phyloP scores from a whole-genome alignment of 2,329 filamentous ascomycete species.

The Claviceps sp. region DNA sequence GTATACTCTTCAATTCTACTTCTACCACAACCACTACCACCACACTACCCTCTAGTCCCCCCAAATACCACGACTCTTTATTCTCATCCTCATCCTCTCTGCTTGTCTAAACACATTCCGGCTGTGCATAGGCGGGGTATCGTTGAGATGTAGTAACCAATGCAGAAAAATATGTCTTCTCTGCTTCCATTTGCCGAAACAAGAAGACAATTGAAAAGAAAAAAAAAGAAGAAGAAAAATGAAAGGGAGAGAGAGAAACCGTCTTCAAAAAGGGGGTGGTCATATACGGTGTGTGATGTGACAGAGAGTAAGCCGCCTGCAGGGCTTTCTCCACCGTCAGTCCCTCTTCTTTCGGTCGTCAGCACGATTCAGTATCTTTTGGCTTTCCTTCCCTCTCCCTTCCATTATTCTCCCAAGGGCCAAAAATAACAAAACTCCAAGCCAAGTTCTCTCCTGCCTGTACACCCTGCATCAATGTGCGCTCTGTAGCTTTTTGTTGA shows the following conservation, averaged over 20 bases:
- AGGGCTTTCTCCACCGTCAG: too few species aligned
- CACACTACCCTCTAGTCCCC: too few species aligned
- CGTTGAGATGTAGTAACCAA: constrained; percentile 23
- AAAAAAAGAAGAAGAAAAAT: constrained; percentile 7
- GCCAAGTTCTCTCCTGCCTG: not conserved
- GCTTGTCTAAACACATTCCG: constrained; percentile 8
- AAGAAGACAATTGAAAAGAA: constrained; percentile 10
- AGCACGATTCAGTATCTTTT: too few species aligned
- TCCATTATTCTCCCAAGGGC: not conserved
- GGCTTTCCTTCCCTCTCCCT: not conserved
- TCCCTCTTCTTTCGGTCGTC: too few species aligned
- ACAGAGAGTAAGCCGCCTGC: too few species aligned
- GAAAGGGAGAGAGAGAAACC: too few species aligned
- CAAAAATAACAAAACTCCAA: not conserved
- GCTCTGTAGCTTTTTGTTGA: constrained; percentile 26
- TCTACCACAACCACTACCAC: too few species aligned
- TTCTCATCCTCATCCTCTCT: not conserved
- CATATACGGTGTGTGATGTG: too few species aligned
- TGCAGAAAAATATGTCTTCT: constrained; percentile 17
- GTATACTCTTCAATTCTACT: too few species aligned
- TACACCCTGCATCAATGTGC: not conserved
- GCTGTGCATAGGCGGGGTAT: constrained; percentile 20
- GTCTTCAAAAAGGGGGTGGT: too few species aligned
- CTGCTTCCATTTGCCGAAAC: constrained; percentile 14
- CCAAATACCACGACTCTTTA: too few species aligned